phyloP scores from a whole-genome alignment of 768 basidiomycete genomes.

The Pulveroboletus sp. region DNA sequence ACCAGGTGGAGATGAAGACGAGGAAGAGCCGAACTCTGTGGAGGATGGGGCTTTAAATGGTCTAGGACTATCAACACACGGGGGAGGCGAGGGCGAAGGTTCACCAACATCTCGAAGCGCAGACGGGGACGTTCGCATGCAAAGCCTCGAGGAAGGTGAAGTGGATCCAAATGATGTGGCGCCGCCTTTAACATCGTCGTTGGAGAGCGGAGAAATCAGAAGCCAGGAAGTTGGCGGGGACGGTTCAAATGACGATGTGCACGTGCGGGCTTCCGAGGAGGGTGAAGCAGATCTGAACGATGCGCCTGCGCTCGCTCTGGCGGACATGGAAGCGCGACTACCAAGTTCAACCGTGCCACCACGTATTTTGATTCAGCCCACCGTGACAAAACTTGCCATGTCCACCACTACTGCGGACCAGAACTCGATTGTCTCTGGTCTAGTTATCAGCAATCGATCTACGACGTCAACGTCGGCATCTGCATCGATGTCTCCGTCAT shows the following conservation, averaged over 20 bases:
- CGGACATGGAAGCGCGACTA: too few relatives aligned
- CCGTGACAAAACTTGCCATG: neutral
- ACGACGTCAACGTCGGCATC: neutral
- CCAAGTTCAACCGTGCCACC: neutral
- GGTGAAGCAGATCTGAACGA: neutral
- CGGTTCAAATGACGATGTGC: neutral
- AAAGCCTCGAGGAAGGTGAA: conserved; percentile 14
- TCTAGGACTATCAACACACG: neutral
- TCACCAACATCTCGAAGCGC: neutral
- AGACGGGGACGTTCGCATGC: neutral
- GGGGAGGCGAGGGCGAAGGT: neutral
- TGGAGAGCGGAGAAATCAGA: conserved; percentile 17
- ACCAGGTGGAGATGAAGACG: neutral
- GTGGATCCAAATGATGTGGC: conserved; percentile 5
- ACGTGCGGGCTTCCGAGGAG: neutral
- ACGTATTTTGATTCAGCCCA: neutral
- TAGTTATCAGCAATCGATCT: neutral
- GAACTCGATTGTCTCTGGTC: too few relatives aligned
- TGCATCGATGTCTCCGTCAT: neutral
- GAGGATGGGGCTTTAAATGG: neutral
- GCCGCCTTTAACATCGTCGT: neutral
- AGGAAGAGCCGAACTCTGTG: neutral
- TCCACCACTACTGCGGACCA: too few relatives aligned
- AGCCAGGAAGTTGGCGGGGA: conserved; percentile 4
- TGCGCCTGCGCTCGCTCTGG: neutral